Conservation (phyloP, 352 stramenopile species). For the Pythium rishiriense region DNA sequence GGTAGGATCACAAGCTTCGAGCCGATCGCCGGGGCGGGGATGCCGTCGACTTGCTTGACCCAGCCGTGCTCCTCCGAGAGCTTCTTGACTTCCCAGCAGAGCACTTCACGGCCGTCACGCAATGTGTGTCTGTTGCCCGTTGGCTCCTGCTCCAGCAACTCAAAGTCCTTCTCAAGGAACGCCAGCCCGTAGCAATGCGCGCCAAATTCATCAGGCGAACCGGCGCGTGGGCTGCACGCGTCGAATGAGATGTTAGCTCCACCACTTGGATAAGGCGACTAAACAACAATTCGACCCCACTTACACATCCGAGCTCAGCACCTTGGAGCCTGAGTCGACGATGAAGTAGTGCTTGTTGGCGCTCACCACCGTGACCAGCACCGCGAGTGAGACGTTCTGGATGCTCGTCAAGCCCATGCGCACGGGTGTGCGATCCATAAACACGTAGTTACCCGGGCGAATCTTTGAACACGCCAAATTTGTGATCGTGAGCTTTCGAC, state of each 20-base stretch:
- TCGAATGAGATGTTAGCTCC: neutral
- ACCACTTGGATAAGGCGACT: neutral
- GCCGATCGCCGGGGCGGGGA: constrained; percentile 49
- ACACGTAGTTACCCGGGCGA: constrained; percentile 74
- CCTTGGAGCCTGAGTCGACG: constrained; percentile 68
- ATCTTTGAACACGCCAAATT: constrained; percentile 49
- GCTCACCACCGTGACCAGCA: constrained; percentile 71
- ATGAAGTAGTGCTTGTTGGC: constrained; percentile 78
- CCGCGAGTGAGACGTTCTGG: constrained; percentile 55
- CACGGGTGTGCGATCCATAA: constrained; percentile 72
- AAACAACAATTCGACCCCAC: constrained; percentile 3
- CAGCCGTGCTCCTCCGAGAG: constrained; percentile 79
- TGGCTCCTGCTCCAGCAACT: constrained; percentile 47
- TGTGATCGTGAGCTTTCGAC: too few relatives aligned
- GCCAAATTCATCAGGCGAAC: constrained; percentile 40
- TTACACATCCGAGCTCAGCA: constrained; percentile 66
- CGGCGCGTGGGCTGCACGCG: constrained; percentile 26
- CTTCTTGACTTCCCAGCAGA: constrained; percentile 69
- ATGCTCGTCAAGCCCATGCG: constrained; percentile 61
- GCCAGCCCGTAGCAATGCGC: constrained; percentile 59
- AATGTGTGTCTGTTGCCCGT: constrained; percentile 37
- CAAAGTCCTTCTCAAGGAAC: constrained; percentile 72
- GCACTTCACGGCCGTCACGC: constrained; percentile 38
- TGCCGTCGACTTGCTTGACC: constrained; percentile 56
- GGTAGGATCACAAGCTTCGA: constrained; percentile 60